Evolutionary conservation across 192 early-diverging fungal genomes (phyloP).

Genomic region (Coemansia sp.): DNA sequence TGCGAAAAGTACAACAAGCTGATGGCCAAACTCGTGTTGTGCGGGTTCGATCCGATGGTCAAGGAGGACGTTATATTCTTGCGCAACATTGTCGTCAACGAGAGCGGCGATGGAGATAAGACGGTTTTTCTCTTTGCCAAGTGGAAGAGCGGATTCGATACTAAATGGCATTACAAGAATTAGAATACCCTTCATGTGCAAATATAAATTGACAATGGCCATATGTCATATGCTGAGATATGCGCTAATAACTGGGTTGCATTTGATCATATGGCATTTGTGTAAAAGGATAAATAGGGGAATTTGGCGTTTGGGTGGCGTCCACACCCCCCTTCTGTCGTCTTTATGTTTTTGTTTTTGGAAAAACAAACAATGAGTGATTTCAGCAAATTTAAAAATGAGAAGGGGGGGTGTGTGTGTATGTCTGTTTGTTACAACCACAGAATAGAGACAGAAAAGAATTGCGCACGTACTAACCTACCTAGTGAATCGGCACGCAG

Average conservation of each 20-base stretch:
- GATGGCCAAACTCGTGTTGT: slow-evolving; percentile 45
- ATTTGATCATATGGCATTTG: background rate
- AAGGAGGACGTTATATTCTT: slow-evolving; percentile 47
- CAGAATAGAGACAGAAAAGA: too few species aligned
- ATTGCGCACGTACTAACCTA: too few species aligned
- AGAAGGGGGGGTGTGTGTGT: too few species aligned
- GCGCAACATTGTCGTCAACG: slow-evolving; percentile 38
- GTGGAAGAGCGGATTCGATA: slow-evolving; percentile 41
- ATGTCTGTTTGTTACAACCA: too few species aligned
- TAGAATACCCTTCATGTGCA: slow-evolving; percentile 1
- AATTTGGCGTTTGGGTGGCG: background rate
- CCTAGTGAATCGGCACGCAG: too few species aligned
- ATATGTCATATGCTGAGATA: background rate
- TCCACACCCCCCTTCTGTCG: background rate
- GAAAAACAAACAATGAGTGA: background rate
- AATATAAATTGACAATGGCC: background rate
- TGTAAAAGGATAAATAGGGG: background rate
- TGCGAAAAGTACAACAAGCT: slow-evolving; percentile 34
- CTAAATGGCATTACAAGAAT: slow-evolving; percentile 34
- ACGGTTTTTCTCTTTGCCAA: slow-evolving; percentile 40
- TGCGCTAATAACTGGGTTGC: slow-evolving; percentile 1
- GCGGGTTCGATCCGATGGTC: slow-evolving; percentile 34
- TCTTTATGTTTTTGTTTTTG: background rate
- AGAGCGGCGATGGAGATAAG: slow-evolving; percentile 36
- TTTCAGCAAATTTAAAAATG: background rate